These are phyloP conservation scores for Centella asiatica DNA, from an alignment of 129 eudicot species.

Conservation along the genomic window DNA sequence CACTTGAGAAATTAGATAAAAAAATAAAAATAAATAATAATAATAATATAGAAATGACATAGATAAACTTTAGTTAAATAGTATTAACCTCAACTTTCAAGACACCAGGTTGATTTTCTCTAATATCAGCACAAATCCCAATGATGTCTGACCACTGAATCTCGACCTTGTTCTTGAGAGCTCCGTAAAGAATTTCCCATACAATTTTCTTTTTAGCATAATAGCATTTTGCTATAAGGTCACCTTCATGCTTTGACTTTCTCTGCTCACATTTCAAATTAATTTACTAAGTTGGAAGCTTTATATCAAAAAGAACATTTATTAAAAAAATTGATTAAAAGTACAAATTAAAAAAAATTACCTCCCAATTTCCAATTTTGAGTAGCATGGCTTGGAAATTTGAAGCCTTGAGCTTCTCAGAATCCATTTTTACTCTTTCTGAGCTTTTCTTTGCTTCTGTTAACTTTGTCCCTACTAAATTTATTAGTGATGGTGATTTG, in stretches of 20 bases:
- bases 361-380: constrained; percentile 75
- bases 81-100: constrained; percentile 52
- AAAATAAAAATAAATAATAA: background rate
- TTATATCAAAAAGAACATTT: too few relatives aligned
- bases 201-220: constrained; percentile 60
- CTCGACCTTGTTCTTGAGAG: constrained; percentile 69
- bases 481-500: constrained; percentile 40
- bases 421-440: constrained; percentile 8
- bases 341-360: too few relatives aligned
- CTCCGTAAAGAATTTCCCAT: constrained; percentile 72
- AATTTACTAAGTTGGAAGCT: background rate
- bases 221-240: constrained; percentile 55
- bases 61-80: background rate
- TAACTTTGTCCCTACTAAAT: constrained; percentile 28
- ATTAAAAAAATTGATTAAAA: too few relatives aligned
- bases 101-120: constrained; percentile 24
- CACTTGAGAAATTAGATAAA: background rate
- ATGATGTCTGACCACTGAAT: constrained; percentile 65
- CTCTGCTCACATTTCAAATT: constrained; percentile 24
- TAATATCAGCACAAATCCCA: constrained; percentile 33
- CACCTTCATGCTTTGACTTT: constrained; percentile 48
- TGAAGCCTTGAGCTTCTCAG: constrained; percentile 63
- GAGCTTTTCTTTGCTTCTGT: constrained; percentile 17
- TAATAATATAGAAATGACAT: too few relatives aligned
- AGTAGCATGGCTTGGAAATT: constrained; percentile 38